Conservation (phyloP, 768 basidiomycete species). For the Leccinum fibrillosum region DNA sequence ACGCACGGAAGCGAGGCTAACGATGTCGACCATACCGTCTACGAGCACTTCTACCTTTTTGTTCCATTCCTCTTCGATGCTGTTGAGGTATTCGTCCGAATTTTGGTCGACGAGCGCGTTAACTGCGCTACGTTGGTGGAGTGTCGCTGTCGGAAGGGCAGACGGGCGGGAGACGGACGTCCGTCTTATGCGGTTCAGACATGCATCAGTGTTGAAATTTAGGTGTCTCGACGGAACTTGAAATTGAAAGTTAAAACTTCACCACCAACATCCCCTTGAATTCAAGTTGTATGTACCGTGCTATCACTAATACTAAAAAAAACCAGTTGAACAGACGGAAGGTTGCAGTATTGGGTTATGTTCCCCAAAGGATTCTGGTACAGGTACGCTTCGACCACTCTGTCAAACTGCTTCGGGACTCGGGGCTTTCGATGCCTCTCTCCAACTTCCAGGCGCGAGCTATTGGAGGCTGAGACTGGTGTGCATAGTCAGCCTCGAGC, state of each 20-base stretch:
- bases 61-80: slow-evolving; percentile 91
- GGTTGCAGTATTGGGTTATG: not conserved
- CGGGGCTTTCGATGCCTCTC: no score
- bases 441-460: slow-evolving; percentile 11
- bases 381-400: no score
- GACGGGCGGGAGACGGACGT: slow-evolving; percentile 83
- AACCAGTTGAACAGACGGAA: not conserved
- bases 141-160: slow-evolving; percentile 75
- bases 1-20: slow-evolving; percentile 79
- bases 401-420: no score
- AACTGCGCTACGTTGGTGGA: slow-evolving; percentile 44
- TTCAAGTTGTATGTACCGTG: no score
- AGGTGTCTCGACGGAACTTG: slow-evolving; percentile 36
- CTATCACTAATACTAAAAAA: no score
- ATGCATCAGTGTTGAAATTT: slow-evolving; percentile 23
- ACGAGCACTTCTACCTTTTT: slow-evolving; percentile 83
- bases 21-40: slow-evolving; percentile 88
- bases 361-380: no score
- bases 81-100: slow-evolving; percentile 76
- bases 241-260: no score
- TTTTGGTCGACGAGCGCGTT: slow-evolving; percentile 59
- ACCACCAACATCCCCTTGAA: no score
- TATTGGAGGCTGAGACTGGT: slow-evolving; percentile 15
- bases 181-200: slow-evolving; percentile 69
- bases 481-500: slow-evolving; percentile 28